Conservation (phyloP, 108 stramenopile species). For the Discostella stelligeroides region DNA sequence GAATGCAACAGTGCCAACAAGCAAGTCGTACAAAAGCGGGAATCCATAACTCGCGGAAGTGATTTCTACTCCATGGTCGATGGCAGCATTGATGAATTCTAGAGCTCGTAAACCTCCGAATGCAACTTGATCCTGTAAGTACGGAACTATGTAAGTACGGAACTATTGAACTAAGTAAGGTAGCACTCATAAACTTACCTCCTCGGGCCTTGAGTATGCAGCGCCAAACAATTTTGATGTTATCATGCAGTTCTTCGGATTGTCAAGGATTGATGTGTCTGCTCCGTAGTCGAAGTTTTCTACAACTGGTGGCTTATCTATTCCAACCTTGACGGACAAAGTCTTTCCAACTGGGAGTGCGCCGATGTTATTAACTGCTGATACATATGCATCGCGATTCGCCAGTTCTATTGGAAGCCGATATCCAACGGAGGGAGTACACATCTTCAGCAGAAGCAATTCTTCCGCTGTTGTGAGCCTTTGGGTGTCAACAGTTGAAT, state of each 20-base stretch:
- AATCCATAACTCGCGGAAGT: constrained; percentile 93
- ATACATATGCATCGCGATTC: constrained; percentile 86
- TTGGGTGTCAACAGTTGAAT: too few relatives aligned
- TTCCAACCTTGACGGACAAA: constrained; percentile 75
- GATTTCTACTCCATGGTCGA: constrained; percentile 87
- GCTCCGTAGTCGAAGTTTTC: constrained; percentile 85
- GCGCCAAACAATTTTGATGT: constrained; percentile 89
- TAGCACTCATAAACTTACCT: constrained; percentile 48
- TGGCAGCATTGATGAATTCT: constrained; percentile 81
- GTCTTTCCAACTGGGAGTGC: constrained; percentile 80
- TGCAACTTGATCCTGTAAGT: constrained; percentile 73
- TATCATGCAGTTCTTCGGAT: constrained; percentile 87
- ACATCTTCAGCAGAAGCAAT: constrained; percentile 84
- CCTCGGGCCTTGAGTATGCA: constrained; percentile 84
- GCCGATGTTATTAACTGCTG: constrained; percentile 81
- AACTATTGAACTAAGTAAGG: neutral
- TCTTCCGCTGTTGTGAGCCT: constrained; percentile 90
- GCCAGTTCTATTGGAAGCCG: constrained; percentile 69
- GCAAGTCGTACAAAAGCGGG: constrained; percentile 93
- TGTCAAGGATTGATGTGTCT: constrained; percentile 83
- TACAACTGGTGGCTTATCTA: constrained; percentile 76
- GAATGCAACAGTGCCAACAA: constrained; percentile 91
- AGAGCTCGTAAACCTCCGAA: constrained; percentile 89
- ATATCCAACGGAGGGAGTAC: constrained; percentile 68
- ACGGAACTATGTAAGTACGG: neutral